Evolutionary conservation across 2,329 filamentous ascomycete genomes (phyloP), one percentile per base, ranked within the genome.

Genomic region (Botryotinia globosa): DNA sequence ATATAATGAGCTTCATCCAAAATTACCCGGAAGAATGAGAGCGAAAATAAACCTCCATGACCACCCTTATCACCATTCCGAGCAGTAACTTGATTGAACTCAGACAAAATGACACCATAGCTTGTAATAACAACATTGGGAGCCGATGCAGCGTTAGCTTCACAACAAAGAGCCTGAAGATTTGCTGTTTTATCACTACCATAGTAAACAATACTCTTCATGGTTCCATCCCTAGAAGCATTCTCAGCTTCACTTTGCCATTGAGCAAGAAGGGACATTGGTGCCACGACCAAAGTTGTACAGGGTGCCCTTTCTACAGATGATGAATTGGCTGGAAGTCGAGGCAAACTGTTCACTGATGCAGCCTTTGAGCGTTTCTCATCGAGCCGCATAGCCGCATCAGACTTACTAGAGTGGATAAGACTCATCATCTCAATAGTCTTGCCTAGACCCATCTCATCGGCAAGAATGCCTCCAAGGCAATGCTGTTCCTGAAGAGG

Each of bases 351-450:
- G 75, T 89, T 90, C 34, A 92, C 85, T 6, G 85, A 87, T 7
- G 73, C 66, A 66, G 70, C 71, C 48, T 72, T 56, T 42, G 77
- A 73, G 25, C 51, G 73, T 18, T 44, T 72, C 9, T 78, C 76
- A n/a, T 83, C 82, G 32, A 83, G 80, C 37, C 81, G 79, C 22
- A 81, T 78, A 6, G 85, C 83, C 22, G 85, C 80, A 34, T 91
- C 85, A 5, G 89, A 91, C 74, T 88, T 89, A 80, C 98, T 93
- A 0, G 93, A 89, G 80, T 99, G 96, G 8, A 99, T 88, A 67
- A 99, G 84, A 82, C 94, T 96, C 74, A 99, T 88, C 94, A 99
- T 98, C 80, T 99, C 95, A 70, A 99, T 98, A 0, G 96, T 99
- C 84, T 99, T 99, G 48, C 96, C 96, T 2, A 99, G 85, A 64